Evolutionary conservation across 23 red algal species (phyloP).

Genomic region (Gracilaria domingensis): DNA sequence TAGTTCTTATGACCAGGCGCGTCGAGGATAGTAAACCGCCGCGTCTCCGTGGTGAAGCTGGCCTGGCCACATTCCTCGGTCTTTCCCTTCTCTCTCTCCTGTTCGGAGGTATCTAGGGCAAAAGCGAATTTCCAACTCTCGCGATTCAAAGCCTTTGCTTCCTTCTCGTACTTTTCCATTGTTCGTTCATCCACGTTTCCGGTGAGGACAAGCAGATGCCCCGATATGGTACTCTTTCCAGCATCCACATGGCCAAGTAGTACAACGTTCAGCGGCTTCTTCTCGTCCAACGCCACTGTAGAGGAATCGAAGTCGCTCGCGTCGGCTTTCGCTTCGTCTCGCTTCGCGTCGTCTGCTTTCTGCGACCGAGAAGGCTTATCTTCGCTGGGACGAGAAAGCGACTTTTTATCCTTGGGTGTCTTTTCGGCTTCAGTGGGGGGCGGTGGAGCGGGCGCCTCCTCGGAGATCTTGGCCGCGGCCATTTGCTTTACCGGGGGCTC

Average conservation of each 20-base stretch:
- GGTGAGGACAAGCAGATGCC: conserved; percentile 95
- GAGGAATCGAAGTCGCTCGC: conserved; percentile 6
- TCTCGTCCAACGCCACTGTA: conserved; percentile 54
- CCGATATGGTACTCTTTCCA: conserved; percentile 95
- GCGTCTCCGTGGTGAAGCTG: conserved; percentile 84
- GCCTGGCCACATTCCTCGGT: conserved; percentile 97
- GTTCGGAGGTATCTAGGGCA: conserved; percentile 94
- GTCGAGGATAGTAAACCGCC: conserved; percentile 93
- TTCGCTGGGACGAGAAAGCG: neutral
- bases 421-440: neutral
- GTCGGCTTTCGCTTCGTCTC: conserved; percentile 8
- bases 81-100: conserved; percentile 96
- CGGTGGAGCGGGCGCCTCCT: neutral
- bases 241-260: conserved; percentile 99
- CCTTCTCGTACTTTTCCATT: conserved; percentile 98
- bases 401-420: neutral
- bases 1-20: conserved; percentile 99
- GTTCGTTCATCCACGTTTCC: conserved; percentile 98
- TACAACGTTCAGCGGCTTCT: conserved; percentile 92
- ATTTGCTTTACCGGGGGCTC: conserved; percentile 1
- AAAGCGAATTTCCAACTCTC: conserved; percentile 99
- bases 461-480: conserved; percentile 11
- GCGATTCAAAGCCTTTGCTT: conserved; percentile 96
- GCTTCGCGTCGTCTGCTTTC: neutral
- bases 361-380: neutral